Evolutionary conservation across 1,139 yeast genomes (phyloP).

Genomic region (Geotrichum candidum): DNA sequence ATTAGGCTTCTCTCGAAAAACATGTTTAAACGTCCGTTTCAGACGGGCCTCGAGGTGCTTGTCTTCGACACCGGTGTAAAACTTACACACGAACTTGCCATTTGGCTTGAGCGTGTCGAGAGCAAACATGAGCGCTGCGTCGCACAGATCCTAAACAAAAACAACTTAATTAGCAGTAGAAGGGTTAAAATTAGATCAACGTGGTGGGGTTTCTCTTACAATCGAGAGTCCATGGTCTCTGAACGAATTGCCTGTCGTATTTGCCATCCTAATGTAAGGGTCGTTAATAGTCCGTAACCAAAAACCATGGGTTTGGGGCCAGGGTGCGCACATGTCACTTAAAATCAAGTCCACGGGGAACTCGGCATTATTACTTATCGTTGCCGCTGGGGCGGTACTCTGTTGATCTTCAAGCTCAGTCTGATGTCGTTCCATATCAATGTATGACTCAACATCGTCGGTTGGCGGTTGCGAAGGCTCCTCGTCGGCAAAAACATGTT

Average conservation of each 20-base stretch:
- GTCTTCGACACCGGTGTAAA: conserved; percentile 68
- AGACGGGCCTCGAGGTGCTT: conserved; percentile 51
- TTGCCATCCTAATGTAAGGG: conserved; percentile 73
- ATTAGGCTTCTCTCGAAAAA: conserved; percentile 51
- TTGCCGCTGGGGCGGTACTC: background rate
- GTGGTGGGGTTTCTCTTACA: conserved; percentile 33
- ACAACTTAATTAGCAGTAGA: background rate
- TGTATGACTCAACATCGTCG: conserved; percentile 17
- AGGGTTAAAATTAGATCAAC: background rate
- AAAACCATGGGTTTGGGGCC: conserved; percentile 57
- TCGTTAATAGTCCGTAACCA: conserved; percentile 70
- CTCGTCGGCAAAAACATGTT: conserved; percentile 34
- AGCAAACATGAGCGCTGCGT: conserved; percentile 77
- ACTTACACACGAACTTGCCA: conserved; percentile 71
- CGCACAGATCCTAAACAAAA: conserved; percentile 62
- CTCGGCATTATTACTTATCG: conserved; percentile 5
- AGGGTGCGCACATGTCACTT: conserved; percentile 84
- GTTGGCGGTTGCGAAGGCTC: conserved; percentile 20
- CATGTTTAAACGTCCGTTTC: conserved; percentile 52
- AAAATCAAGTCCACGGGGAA: conserved; percentile 60
- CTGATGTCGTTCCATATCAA: conserved; percentile 21
- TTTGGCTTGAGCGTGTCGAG: conserved; percentile 59
- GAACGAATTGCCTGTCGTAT: conserved; percentile 57
- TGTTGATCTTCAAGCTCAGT: conserved; percentile 7
- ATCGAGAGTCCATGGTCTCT: conserved; percentile 58